Evolutionary conservation across 257 asterid genomes (phyloP).

Genomic region (Fraxinus americana): DNA sequence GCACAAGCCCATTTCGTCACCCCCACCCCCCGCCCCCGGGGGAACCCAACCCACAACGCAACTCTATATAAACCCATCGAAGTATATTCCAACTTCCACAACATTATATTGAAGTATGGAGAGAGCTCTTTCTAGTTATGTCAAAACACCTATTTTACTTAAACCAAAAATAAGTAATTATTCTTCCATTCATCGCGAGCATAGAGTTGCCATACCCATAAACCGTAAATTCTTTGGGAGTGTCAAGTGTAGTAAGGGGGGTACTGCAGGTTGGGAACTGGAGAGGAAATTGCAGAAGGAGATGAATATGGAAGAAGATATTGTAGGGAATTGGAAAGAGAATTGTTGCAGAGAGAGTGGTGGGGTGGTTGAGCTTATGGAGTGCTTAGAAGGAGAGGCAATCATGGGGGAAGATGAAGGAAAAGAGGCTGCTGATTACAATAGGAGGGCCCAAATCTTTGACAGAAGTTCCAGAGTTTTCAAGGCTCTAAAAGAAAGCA

Average conservation of each 20-base stretch:
- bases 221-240: neutral
- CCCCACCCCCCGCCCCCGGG: too few relatives aligned
- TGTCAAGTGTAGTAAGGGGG: conserved; percentile 37
- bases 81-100: too few relatives aligned
- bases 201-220: neutral
- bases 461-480: conserved; percentile 66
- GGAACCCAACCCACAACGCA: neutral
- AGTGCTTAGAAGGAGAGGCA: neutral
- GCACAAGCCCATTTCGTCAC: conserved; percentile 17
- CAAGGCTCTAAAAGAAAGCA: conserved; percentile 60
- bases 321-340: conserved; percentile 29
- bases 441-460: conserved; percentile 69
- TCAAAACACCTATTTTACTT: neutral
- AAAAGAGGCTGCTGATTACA: neutral
- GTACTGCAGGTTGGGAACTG: conserved; percentile 22
- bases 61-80: conserved; percentile 7
- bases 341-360: conserved; percentile 48
- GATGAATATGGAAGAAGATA: conserved; percentile 38
- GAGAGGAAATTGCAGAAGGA: conserved; percentile 29
- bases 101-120: conserved; percentile 22
- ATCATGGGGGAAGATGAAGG: neutral
- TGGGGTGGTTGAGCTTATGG: conserved; percentile 51
- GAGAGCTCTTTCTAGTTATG: neutral
- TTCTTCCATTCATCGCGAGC: neutral
- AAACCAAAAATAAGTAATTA: neutral